These are phyloP conservation scores for Coniosporium apollinis DNA, from an alignment of 495 filamentous ascomycete genomes.

Conservation along the genomic window DNA sequence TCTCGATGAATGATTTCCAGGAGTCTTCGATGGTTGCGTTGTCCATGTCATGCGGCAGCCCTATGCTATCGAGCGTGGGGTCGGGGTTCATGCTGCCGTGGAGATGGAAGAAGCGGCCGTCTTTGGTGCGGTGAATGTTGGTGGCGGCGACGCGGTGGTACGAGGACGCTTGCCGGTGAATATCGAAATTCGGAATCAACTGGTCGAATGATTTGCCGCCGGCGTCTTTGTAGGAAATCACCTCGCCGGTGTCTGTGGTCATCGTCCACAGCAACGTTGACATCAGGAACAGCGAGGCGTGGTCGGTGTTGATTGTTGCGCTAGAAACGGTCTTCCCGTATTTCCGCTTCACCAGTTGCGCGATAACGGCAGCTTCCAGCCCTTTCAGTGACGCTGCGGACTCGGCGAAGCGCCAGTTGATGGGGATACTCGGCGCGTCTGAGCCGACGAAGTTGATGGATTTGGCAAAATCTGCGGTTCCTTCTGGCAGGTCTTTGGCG, in stretches of 20 bases:
- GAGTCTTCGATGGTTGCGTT: slow-evolving; percentile 12
- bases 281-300: slow-evolving; percentile 28
- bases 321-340: slow-evolving; percentile 2
- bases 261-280: slow-evolving; percentile 13
- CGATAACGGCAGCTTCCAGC: slow-evolving; percentile 16
- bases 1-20: slow-evolving; percentile 16
- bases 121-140: slow-evolving; percentile 37
- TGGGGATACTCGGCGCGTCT: slow-evolving; percentile 17
- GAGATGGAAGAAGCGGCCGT: slow-evolving; percentile 34
- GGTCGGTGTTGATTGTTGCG: slow-evolving; percentile 13
- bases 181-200: slow-evolving; percentile 8
- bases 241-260: background rate
- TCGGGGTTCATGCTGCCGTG: slow-evolving; percentile 34
- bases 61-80: slow-evolving; percentile 25
- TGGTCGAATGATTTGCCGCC: background rate
- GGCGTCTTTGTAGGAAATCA: background rate
- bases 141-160: slow-evolving; percentile 23
- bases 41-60: slow-evolving; percentile 19
- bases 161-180: slow-evolving; percentile 7
- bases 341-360: slow-evolving; percentile 17
- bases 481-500: slow-evolving; percentile 9
- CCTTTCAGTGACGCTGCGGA: slow-evolving; percentile 11
- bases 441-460: slow-evolving; percentile 15
- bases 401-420: slow-evolving; percentile 24
- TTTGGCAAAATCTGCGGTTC: slow-evolving; percentile 12